These are phyloP conservation scores for Sugiyamaella castrensis DNA, from an alignment of 1,139 yeast genomes.

Conservation along the genomic window DNA sequence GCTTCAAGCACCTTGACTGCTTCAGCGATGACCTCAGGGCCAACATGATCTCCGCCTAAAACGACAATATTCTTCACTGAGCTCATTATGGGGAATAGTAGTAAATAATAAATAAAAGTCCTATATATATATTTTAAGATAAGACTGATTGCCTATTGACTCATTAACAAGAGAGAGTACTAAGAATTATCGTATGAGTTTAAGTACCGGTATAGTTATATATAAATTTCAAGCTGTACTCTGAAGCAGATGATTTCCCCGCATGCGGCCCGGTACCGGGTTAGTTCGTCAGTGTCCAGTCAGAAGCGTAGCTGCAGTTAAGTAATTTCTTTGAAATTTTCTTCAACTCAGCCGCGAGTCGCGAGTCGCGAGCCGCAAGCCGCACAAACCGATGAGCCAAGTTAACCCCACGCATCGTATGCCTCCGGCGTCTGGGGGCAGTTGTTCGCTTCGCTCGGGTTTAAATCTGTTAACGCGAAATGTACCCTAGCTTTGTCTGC, in stretches of 20 bases:
- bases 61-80: slow-evolving; percentile 71
- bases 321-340: too few relatives aligned
- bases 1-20: slow-evolving; percentile 88
- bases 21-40: slow-evolving; percentile 83
- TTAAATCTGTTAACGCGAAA: too few relatives aligned
- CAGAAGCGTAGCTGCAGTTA: too few relatives aligned
- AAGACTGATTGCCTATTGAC: not conserved
- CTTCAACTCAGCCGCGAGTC: too few relatives aligned
- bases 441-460: too few relatives aligned
- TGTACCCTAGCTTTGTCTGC: too few relatives aligned
- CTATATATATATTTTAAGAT: not conserved
- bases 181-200: not conserved
- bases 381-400: too few relatives aligned
- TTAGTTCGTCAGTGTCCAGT: too few relatives aligned
- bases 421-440: too few relatives aligned
- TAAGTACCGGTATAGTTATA: not conserved
- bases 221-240: not conserved
- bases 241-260: not conserved
- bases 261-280: not conserved
- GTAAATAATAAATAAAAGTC: not conserved
- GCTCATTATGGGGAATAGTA: not conserved
- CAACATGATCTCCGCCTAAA: slow-evolving; percentile 96
- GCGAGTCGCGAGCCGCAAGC: too few relatives aligned
- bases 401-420: too few relatives aligned
- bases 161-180: not conserved